phyloP scores from a whole-genome alignment of 169 alveolate species.

The Eimeria falciformis region DNA sequence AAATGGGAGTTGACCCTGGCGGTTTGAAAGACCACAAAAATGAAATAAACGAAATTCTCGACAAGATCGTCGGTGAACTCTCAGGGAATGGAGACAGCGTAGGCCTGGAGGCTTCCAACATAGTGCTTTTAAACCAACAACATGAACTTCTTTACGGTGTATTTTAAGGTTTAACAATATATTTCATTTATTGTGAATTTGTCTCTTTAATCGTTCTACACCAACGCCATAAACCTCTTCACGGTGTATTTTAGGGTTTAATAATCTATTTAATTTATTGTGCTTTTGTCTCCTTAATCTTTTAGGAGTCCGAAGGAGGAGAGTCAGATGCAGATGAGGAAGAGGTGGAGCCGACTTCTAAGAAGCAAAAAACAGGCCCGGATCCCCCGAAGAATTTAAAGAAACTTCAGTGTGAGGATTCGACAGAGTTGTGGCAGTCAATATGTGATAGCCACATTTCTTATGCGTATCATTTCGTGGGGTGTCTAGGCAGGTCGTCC shows the following conservation, averaged over 20 bases:
- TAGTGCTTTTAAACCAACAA: neutral
- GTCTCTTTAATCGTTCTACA: neutral
- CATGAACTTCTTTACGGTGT: no score
- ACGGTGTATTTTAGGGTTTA: no score
- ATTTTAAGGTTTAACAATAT: neutral
- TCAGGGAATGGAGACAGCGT: conserved; percentile 19
- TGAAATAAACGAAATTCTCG: conserved; percentile 51
- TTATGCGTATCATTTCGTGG: neutral
- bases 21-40: conserved; percentile 56
- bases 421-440: neutral
- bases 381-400: conserved; percentile 65
- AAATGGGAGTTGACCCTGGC: conserved; percentile 32
- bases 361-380: conserved; percentile 54
- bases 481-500: neutral
- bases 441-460: neutral
- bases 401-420: conserved; percentile 41
- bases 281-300: neutral
- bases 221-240: no score
- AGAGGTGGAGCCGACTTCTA: conserved; percentile 15
- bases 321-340: neutral
- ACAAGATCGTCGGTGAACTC: conserved; percentile 60
- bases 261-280: neutral
- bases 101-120: neutral
- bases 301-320: conserved; percentile 47
- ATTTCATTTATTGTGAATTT: neutral